A percentile compares a stretch with the other conserved stretches of the same genome.
Conservation (phyloP, 2,329 filamentous ascomycete genomes). For the Penicillium sclerotiorum region DNA sequence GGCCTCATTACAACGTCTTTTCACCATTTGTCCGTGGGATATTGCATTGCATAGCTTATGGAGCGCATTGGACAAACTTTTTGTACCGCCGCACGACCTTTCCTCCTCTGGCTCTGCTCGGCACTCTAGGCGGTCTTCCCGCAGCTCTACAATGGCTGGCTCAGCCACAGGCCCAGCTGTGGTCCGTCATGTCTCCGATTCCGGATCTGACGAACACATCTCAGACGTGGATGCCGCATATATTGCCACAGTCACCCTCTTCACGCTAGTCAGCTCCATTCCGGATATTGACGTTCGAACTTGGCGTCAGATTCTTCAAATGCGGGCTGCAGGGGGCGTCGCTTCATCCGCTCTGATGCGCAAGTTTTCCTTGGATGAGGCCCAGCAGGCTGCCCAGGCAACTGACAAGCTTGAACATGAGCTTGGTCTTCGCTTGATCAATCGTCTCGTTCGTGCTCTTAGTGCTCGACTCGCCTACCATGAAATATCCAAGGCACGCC, state of each 20-base stretch:
- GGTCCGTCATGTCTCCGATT: constrained; percentile 32
- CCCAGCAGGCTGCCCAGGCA: constrained; percentile 34
- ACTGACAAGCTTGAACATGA: constrained; percentile 55
- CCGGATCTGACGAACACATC: constrained; percentile 34
- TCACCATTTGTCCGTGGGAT: constrained; percentile 44
- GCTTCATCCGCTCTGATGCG: constrained; percentile 41
- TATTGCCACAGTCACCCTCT: constrained; percentile 41
- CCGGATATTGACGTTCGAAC: constrained; percentile 39
- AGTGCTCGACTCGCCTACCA: constrained; percentile 53
- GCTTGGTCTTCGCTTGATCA: constrained; percentile 53
- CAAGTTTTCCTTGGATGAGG: constrained; percentile 33
- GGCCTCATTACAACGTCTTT: constrained; percentile 37
- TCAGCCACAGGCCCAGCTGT: constrained; percentile 24
- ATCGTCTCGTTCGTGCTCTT: constrained; percentile 53
- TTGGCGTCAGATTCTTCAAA: constrained; percentile 46
- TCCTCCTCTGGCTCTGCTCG: constrained; percentile 31
- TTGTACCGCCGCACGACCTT: constrained; percentile 42
- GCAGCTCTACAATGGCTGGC: constrained; percentile 28
- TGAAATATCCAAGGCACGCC: constrained; percentile 48
- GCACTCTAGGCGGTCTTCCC: constrained; percentile 35
- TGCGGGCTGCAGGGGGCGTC: constrained; percentile 44
- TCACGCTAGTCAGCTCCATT: constrained; percentile 41
- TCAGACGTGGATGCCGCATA: constrained; percentile 44
- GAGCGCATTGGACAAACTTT: constrained; percentile 43
- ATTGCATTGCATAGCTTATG: constrained; percentile 46